Base-by-base conservation (phyloP, 1,284 basidiomycete species). In the Papiliotrema nemorosa region DNA sequence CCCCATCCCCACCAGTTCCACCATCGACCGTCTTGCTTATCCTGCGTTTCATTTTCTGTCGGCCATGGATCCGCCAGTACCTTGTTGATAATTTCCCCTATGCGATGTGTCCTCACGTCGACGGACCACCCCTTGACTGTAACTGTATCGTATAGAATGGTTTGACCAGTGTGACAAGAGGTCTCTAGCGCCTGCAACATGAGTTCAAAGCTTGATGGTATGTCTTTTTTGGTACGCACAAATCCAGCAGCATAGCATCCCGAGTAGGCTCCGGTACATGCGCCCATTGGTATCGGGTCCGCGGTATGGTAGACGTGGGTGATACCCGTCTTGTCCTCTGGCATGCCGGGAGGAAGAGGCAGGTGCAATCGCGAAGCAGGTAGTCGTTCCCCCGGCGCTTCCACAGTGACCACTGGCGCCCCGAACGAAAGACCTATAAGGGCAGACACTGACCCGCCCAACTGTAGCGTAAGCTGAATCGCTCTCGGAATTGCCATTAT, bases 361-460 rank as follows among this genome's bases (percentile, higher is more conserved):
- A 99, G 79, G 74, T 98, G 96, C 26, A 99, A 78, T 18, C 94
- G 81, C 38, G 76, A 69, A 1, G 96, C 84, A 1, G 96, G 88
- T 69, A 94, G 80, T 60, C 81, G 83, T 62, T 98, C 96, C 4
- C 91, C 93, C 0, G 93, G 93, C 18, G 90, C 79, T 77, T 97
- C 93, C 64, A 94, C 93, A 0, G 90, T 80, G 22, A 97, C 86
- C 5, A 83, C 87, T 0, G 94, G 94, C 0, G 80, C 80, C n/a
- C 94, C 94, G 68, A 97, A 98, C 0, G 94, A 96, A 16, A 85
- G 78, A 1, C 89, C 92, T 18, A 97, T 78, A 47, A 97, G 79
- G n/a, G 87, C 82, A 0, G 90, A 85, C 5, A 97, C 76, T 0
- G 88, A 83, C 13, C 92, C 93, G 39, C 93, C 91, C 6, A 98